A percentile compares a stretch with the other conserved stretches of the same genome.
These are phyloP conservation scores for Mortierella sp. DNA, from an alignment of 371 early-diverging fungal species.

Conservation along the genomic window DNA sequence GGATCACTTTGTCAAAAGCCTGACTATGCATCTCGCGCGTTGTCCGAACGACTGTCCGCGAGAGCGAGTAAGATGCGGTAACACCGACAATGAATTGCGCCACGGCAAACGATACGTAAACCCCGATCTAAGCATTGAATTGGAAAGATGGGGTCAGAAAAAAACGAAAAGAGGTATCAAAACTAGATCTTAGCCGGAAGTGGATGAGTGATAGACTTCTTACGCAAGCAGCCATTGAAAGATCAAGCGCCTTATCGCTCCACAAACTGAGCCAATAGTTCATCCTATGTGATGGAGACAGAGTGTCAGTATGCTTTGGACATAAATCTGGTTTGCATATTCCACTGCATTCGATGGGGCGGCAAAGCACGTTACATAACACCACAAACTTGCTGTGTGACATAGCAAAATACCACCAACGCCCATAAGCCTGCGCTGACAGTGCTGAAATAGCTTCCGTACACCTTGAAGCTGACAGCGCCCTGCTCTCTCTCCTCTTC, in stretches of 20 bases:
- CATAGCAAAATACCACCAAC: constrained; percentile 5
- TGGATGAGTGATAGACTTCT: too few relatives aligned
- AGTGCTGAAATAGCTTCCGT: constrained; percentile 29
- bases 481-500: constrained; percentile 48
- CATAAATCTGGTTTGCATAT: too few relatives aligned
- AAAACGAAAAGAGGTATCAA: too few relatives aligned
- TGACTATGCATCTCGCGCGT: constrained; percentile 18
- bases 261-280: constrained; percentile 36
- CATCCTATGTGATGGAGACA: constrained; percentile 24
- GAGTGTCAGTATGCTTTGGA: too few relatives aligned
- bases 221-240: constrained; percentile 10
- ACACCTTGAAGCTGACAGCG: constrained; percentile 33
- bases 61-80: constrained; percentile 24
- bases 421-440: constrained; percentile 12
- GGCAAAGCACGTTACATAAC: constrained; percentile 22
- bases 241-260: constrained; percentile 14
- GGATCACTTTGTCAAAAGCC: constrained; percentile 60
- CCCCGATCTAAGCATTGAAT: constrained; percentile 24
- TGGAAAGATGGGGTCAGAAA: background rate
- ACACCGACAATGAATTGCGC: constrained; percentile 28
- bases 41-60: constrained; percentile 15
- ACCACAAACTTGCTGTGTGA: constrained; percentile 25
- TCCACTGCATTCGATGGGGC: too few relatives aligned
- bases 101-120: constrained; percentile 46
- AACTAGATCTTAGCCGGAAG: background rate